These are phyloP conservation scores for Ormosia semicastrata DNA, from an alignment of 306 rosid genomes.

Conservation along the genomic window DNA sequence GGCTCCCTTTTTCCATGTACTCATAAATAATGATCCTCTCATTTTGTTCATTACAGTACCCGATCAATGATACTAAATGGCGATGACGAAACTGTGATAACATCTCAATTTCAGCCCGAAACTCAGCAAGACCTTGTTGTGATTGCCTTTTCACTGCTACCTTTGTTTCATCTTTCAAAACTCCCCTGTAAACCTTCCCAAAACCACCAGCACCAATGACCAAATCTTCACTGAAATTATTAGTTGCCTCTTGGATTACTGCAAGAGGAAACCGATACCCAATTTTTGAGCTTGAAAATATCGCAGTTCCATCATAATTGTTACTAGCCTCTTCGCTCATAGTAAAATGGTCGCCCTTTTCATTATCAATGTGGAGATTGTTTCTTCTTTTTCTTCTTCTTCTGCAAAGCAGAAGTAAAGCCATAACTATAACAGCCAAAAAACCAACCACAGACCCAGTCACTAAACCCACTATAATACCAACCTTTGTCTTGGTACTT, in stretches of 20 bases:
- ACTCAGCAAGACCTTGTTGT: constrained; percentile 61
- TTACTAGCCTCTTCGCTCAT: constrained; percentile 20
- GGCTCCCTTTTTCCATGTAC: constrained; percentile 65
- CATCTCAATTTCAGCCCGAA: constrained; percentile 72
- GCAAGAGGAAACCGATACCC: constrained; percentile 56
- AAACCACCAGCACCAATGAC: constrained; percentile 69
- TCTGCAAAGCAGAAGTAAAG: constrained; percentile 35
- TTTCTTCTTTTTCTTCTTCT: constrained; percentile 46
- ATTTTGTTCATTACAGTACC: constrained; percentile 59
- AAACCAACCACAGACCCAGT: constrained; percentile 36
- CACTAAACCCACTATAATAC: constrained; percentile 41
- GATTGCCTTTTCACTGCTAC: constrained; percentile 74
- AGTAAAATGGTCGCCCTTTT: not conserved
- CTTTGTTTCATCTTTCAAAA: constrained; percentile 50
- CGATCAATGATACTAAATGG: constrained; percentile 69
- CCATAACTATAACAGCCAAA: constrained; percentile 17
- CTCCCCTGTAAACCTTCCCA: constrained; percentile 71
- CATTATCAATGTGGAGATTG: constrained; percentile 31
- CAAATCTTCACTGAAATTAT: constrained; percentile 56
- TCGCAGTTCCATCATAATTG: not conserved
- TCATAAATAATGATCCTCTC: constrained; percentile 71
- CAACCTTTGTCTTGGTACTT: constrained; percentile 39
- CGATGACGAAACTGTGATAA: constrained; percentile 69
- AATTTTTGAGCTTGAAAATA: constrained; percentile 43
- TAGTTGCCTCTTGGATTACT: constrained; percentile 58